Evolutionary conservation across 2,329 filamentous ascomycete species (phyloP).

Genomic region (Pseudogymnoascus sp.): DNA sequence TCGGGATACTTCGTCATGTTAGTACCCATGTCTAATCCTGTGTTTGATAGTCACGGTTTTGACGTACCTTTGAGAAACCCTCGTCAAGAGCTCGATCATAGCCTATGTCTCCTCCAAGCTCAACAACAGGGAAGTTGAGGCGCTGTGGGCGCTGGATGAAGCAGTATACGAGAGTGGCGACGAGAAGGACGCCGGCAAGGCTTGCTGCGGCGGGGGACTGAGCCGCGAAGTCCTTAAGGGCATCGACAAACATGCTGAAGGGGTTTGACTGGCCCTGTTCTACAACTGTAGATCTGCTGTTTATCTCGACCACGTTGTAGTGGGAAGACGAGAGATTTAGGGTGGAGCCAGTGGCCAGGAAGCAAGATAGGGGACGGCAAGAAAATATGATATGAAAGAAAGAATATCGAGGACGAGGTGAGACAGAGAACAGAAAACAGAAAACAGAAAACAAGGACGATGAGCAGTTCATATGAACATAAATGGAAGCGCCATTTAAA

Average conservation of each 20-base stretch:
- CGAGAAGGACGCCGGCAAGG: background rate
- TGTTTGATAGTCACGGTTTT: background rate
- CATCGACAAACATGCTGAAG: background rate
- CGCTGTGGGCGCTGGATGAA: constrained; percentile 1
- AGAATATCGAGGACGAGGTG: background rate
- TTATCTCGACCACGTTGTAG: background rate
- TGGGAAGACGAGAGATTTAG: background rate
- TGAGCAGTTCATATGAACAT: background rate
- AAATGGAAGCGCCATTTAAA: background rate
- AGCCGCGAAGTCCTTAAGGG: constrained; percentile 1
- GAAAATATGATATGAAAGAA: background rate
- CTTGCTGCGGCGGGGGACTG: background rate
- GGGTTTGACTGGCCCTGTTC: background rate
- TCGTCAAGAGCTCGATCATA: background rate
- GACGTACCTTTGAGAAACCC: background rate
- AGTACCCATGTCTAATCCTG: background rate
- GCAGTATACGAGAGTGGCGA: background rate
- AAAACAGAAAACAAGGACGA: background rate
- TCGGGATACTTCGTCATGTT: constrained; percentile 12
- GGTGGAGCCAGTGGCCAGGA: background rate
- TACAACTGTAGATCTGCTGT: background rate
- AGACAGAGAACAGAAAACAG: background rate
- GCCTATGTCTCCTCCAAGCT: background rate
- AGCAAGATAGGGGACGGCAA: background rate
- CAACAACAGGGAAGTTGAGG: background rate